Evolutionary conservation across 306 rosid species (phyloP), one percentile per base, ranked within the genome.

Genomic region (Acacia confusa): DNA sequence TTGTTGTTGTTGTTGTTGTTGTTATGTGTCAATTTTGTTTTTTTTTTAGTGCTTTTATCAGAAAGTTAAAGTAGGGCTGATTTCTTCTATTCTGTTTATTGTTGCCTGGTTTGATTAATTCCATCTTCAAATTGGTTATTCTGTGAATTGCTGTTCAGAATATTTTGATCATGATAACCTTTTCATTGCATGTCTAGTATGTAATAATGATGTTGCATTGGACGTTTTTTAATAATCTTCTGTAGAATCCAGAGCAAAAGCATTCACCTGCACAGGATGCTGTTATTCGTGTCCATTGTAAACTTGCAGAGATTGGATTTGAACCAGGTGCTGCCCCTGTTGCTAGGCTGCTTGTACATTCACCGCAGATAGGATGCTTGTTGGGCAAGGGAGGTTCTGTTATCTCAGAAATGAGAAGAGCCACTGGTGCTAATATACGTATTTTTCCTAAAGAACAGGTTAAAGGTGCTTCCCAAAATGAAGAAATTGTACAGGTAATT

Each of bases 191-290:
- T 81, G 66, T 76, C 84, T 13, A 30, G 82, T 79, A 47, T 32
- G 48, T 75, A 22, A 53, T 61, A 36, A 74, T 45, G 41, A 60
- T 50, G 5, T 57, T 8, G 41, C 61, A 53, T 47, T 76, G 71
- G 65, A 81, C 80, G 1, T 76, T 58, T 81, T 67, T 79, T 81
- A 79, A n/a, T 81, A 72, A 77, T 68, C 60, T 81, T 76, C 81
- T 83, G 80, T 88, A 92, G 98, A 89, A 79, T 81, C 82, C 89
- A n/a, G 97, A 90, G 72, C 95, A 87, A 79, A 89, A 91, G 48
- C 90, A 83, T 87, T 94, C 97, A 75, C 92, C 98, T 58, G 84
- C 95, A 57, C 98, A 94, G 79, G 98, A 94, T 72, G 98, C 95
- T 85, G 95, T 90, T 85, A 84, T 92, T 44, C 90, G 98, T 58